These are phyloP conservation scores for Penicillium waksmanii DNA, from an alignment of 495 filamentous ascomycete species.

Conservation along the genomic window DNA sequence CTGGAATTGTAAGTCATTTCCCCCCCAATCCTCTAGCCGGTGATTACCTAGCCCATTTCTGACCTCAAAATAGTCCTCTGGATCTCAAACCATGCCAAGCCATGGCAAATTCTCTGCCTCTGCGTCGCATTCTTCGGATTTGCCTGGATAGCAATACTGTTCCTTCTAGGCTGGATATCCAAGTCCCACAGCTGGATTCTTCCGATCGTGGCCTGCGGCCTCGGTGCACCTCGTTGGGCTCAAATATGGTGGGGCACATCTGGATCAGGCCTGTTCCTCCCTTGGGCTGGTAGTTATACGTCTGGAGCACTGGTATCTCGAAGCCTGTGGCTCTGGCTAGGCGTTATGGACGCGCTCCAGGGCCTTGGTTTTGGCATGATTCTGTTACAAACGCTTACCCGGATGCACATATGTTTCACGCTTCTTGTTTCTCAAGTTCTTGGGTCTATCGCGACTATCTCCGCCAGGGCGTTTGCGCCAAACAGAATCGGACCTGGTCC, in stretches of 20 bases:
- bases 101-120: constrained; percentile 50
- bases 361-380: constrained; percentile 59
- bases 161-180: constrained; percentile 45
- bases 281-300: constrained; percentile 51
- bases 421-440: constrained; percentile 54
- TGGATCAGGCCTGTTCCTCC: constrained; percentile 48
- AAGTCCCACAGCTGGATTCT: constrained; percentile 55
- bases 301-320: constrained; percentile 51
- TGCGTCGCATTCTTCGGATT: constrained; percentile 50
- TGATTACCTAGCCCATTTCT: background rate
- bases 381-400: constrained; percentile 51
- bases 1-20: constrained; percentile 47
- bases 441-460: constrained; percentile 55
- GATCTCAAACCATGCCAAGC: constrained; percentile 48
- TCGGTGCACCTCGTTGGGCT: constrained; percentile 54
- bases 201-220: constrained; percentile 53
- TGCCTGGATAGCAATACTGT: constrained; percentile 46
- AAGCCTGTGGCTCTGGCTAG: constrained; percentile 56
- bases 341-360: constrained; percentile 52
- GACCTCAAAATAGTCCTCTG: constrained; percentile 41
- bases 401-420: constrained; percentile 55
- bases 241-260: constrained; percentile 59
- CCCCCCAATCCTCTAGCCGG: background rate
- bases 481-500: constrained; percentile 54
- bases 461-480: constrained; percentile 48